Evolutionary conservation across 2,329 filamentous ascomycete species (phyloP).

Genomic region (Penicillium capsulatum): DNA sequence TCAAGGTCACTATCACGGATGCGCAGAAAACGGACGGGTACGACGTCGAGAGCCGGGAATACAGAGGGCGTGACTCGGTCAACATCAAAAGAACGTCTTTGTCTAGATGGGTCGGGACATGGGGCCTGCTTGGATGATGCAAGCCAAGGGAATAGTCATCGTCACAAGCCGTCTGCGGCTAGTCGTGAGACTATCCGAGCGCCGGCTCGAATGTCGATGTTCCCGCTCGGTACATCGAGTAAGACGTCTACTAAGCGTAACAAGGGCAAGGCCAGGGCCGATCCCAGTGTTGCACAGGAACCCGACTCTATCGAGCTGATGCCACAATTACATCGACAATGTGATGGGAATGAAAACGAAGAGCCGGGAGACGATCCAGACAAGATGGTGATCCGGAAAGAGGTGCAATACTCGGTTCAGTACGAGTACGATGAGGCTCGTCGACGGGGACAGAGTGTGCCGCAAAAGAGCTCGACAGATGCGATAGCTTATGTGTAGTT

Average conservation of each 20-base stretch:
- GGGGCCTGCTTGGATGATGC: neutral
- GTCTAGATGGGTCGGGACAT: conserved; percentile 1
- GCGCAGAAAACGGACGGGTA: conserved; percentile 9
- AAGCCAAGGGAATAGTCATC: neutral
- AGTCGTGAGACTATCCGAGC: neutral
- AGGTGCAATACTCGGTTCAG: conserved; percentile 30
- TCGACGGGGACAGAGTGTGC: conserved; percentile 7
- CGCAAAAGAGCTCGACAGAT: conserved; percentile 11
- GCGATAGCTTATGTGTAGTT: conserved; percentile 17
- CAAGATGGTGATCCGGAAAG: conserved; percentile 35
- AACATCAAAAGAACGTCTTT: conserved; percentile 7
- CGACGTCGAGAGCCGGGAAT: conserved; percentile 2
- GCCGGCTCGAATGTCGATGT: conserved; percentile 15
- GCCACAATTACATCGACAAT: conserved; percentile 7
- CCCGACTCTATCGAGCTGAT: conserved; percentile 18
- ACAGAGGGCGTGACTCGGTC: conserved; percentile 1
- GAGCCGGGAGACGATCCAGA: conserved; percentile 12
- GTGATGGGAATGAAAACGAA: conserved; percentile 9
- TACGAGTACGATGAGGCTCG: conserved; percentile 22
- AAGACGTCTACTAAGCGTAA: neutral
- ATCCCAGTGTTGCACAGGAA: neutral
- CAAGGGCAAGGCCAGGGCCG: conserved; percentile 4
- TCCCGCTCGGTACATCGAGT: conserved; percentile 6
- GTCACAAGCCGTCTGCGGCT: too few species aligned
- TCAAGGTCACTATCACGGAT: conserved; percentile 9